Base-by-base conservation (phyloP, 108 stramenopile species). In the Nitzschia inconspicua region DNA sequence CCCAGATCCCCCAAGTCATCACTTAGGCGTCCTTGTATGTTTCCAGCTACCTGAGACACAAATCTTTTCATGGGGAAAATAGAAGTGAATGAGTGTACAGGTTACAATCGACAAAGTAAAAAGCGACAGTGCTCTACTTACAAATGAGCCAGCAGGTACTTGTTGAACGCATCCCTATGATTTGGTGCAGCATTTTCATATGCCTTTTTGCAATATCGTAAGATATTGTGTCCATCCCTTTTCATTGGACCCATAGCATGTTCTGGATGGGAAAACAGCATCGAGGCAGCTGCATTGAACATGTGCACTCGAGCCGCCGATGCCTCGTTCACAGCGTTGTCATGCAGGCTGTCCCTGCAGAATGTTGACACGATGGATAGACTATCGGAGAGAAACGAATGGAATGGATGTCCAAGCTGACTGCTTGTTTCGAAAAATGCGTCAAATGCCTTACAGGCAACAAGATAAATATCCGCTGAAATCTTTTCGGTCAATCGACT, bases 1-100 rank as follows among this genome's bases (percentile, higher is more conserved):
- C 79, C 81, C 7, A 88, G 68, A 57, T 78, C 72, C 23, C 84
- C 87, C 32, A 77, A 61, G 28, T 78, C 72, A n/a, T 74, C 77
- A 9, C 66, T 57, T 4, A 69, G n/a, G 3, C 65, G 57, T 19
- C 81, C 81, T 44, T 75, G 76, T 10, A 72, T 10, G 10, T 44
- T 39, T 3, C 77, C 81, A 13, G 77, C 77, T 18, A 63, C 28
- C 35, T 78, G 64, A 14, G 61, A 37, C 4, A 82, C 68, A 44
- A 63, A 59, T 52, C 76, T 77, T 14, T 27, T 11, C 2, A 6
- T 9, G 63, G 25, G 3, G 26, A 22, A 59, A 60, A 41, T 5
- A 25, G 16, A 48, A 47, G 23, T 23, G 41, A 18, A 64, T 39
- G 16, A 22, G 40, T 41, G 14, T 57, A 63, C 8, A 20, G 25